Base-by-base conservation (phyloP, 2,329 filamentous ascomycete genomes). In the Penicillium brevicompactum region DNA sequence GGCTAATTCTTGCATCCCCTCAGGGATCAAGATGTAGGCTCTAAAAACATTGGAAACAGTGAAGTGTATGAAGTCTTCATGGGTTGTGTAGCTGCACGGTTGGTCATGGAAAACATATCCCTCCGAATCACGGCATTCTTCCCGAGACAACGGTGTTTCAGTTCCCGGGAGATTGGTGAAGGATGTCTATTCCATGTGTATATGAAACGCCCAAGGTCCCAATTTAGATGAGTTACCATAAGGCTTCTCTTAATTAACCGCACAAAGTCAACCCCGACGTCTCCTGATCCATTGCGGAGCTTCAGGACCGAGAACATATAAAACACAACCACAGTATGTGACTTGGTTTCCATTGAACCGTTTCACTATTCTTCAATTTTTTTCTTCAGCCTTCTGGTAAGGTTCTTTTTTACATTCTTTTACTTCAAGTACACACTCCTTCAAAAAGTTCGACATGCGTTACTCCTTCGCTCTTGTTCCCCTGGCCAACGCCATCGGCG, bases 401-500 rank as follows among this genome's bases (percentile, higher is more conserved):
- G 34, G 34, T 8, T 37, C 34, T 37, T 14, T n/a, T n/a, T 37
- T 37, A n/a, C 11, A n/a, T 37, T 37, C 14, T n/a, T 37, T 37
- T n/a, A 37, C 34, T 37, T 37, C 13, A n/a, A 34, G 13, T n/a
- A 4, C 1, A 13, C 6, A n/a, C n/a, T 37, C 13, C 16, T 37
- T 11, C 34, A 14, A 37, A 7, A 44, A 11, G 16, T 44, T 32
- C 48, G 57, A 13, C 41, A 60, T 60, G 58, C 56, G 52, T 14
- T 55, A 50, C 32, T 43, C 37, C n/a, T 53, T 49, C 30, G 27
- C 45, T 10, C 34, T 49, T 11, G 31, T 53, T 38, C 52, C 49
- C 16, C 9, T 60, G 46, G 49, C 42, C 22, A 52, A 56, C 13
- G 58, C 60, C 21, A 46, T 50, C 30, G 47, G 48, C 7, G 53